Evolutionary conservation across 1,284 basidiomycete species (phyloP).

Genomic region (Phaffia rhodozyma): DNA sequence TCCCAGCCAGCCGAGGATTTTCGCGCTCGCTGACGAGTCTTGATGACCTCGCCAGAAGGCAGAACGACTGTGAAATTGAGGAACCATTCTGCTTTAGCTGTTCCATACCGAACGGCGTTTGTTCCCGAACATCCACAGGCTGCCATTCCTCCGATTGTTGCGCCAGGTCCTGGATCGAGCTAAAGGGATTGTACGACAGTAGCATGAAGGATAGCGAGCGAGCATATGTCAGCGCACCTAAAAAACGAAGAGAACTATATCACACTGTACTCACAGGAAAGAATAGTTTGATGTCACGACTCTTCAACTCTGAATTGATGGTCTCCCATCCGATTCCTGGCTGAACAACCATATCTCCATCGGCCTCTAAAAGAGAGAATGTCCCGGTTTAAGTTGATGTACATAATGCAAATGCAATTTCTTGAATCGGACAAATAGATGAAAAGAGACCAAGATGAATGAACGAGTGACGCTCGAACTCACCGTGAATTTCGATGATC

Average conservation of each 20-base stretch:
- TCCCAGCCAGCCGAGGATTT: slow-evolving; percentile 19
- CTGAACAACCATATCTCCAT: slow-evolving; percentile 70
- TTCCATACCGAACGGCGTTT: slow-evolving; percentile 79
- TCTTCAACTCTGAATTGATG: slow-evolving; percentile 59
- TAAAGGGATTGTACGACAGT: slow-evolving; percentile 26
- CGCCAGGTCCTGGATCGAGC: slow-evolving; percentile 56
- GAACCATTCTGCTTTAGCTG: slow-evolving; percentile 72
- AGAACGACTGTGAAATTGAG: slow-evolving; percentile 75
- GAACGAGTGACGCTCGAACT: slow-evolving; percentile 13
- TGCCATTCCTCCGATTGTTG: slow-evolving; percentile 78
- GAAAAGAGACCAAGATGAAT: no score
- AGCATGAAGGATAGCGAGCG: background rate
- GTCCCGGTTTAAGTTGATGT: background rate
- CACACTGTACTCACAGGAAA: slow-evolving; percentile 54
- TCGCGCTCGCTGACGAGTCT: slow-evolving; percentile 69
- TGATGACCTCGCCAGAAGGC: slow-evolving; percentile 85
- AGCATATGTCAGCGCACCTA: background rate
- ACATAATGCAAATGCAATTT: background rate
- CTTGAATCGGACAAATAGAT: no score
- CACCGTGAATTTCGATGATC: slow-evolving; percentile 64
- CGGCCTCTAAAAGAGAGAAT: slow-evolving; percentile 44
- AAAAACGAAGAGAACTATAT: background rate
- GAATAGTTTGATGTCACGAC: slow-evolving; percentile 59
- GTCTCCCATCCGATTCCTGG: slow-evolving; percentile 75
- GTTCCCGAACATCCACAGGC: slow-evolving; percentile 40